Conservation (phyloP, 2,329 filamentous ascomycete species). For the Chaetomiaceae sp. region DNA sequence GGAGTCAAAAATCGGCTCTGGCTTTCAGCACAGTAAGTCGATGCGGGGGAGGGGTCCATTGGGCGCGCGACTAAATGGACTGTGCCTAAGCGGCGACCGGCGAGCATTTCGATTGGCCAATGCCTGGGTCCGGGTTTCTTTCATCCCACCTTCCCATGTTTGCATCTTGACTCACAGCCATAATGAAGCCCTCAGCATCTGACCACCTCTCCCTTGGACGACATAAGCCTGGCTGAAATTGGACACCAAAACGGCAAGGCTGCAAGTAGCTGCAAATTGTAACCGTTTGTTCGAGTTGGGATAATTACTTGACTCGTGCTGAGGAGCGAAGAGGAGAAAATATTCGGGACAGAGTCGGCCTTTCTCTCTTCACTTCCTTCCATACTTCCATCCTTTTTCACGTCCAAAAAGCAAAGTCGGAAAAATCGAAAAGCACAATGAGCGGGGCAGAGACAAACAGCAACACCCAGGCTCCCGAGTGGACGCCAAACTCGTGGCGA, state of each 20-base stretch:
- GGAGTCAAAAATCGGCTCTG: conserved; percentile 2
- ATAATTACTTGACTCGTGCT: too few relatives aligned
- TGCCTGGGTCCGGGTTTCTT: not conserved
- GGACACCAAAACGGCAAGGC: not conserved
- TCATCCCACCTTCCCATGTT: conserved; percentile 6
- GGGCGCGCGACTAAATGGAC: not conserved
- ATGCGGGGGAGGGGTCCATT: conserved; percentile 17
- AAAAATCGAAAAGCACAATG: conserved; percentile 10
- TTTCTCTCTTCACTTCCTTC: too few relatives aligned
- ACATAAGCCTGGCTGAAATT: conserved; percentile 12
- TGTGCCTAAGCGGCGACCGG: not conserved
- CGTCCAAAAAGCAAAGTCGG: too few relatives aligned
- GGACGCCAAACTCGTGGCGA: conserved; percentile 66
- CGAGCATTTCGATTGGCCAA: conserved; percentile 13
- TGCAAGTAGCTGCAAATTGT: too few relatives aligned
- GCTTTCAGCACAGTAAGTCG: not conserved
- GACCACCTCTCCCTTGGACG: not conserved
- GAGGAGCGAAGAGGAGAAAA: too few relatives aligned
- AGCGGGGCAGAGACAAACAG: conserved; percentile 10
- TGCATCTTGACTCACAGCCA: conserved; percentile 16
- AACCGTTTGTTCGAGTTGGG: too few relatives aligned
- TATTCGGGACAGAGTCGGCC: too few relatives aligned
- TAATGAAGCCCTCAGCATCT: conserved; percentile 6
- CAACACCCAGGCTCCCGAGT: conserved; percentile 29
- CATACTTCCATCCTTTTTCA: too few relatives aligned